Evolutionary conservation across 2,329 filamentous ascomycete genomes (phyloP).

Genomic region (Beauveria sp.): DNA sequence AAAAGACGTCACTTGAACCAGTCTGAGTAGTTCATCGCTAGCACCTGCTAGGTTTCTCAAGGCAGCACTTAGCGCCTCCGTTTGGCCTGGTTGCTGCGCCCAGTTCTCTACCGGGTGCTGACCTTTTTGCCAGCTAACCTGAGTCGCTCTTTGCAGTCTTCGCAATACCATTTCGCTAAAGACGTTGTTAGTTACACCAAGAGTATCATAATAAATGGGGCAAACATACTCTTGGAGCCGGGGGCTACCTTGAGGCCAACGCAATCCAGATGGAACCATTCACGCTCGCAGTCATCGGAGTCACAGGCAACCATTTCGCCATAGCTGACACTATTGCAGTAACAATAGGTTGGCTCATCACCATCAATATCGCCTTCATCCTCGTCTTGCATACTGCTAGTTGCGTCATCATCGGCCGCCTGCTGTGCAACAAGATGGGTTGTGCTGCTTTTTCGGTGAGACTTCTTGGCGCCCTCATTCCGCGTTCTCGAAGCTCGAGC

Average conservation of each 20-base stretch:
- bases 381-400: slow-evolving; percentile 31
- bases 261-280: slow-evolving; percentile 81
- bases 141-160: slow-evolving; percentile 65
- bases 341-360: slow-evolving; percentile 69
- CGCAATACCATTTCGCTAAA: slow-evolving; percentile 73
- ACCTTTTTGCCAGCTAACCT: slow-evolving; percentile 47
- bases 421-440: slow-evolving; percentile 28
- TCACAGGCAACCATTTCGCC: slow-evolving; percentile 82
- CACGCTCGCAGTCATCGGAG: slow-evolving; percentile 60
- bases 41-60: background rate
- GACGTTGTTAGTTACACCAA: slow-evolving; percentile 19
- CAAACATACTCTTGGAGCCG: slow-evolving; percentile 61
- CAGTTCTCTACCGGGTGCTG: slow-evolving; percentile 32
- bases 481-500: slow-evolving; percentile 45
- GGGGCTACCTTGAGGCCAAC: slow-evolving; percentile 73
- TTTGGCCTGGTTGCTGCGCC: background rate
- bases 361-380: slow-evolving; percentile 55
- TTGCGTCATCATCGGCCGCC: slow-evolving; percentile 33
- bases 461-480: slow-evolving; percentile 38
- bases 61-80: background rate
- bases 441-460: slow-evolving; percentile 43
- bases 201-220: background rate
- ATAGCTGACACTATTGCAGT: slow-evolving; percentile 73
- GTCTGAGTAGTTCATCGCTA: background rate
- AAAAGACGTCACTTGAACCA: slow-evolving; percentile 5